Percentiles rank a stretch among this genome's conserved stretches.
Conservation (phyloP, 805 yeast species). For the Yarrowia osloensis region DNA sequence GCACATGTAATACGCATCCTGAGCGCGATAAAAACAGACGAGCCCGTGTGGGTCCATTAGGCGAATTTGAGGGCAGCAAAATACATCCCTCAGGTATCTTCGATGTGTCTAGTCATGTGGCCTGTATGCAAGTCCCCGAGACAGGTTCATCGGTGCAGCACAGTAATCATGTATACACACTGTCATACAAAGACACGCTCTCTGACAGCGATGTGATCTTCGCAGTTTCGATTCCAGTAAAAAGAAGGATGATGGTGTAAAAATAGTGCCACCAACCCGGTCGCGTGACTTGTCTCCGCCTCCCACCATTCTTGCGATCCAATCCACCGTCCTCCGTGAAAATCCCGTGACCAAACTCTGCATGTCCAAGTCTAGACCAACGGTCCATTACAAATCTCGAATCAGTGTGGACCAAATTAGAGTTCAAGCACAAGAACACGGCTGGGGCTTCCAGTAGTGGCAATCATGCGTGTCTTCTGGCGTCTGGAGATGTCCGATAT, state of each 20-base stretch:
- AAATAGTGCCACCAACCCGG: no score
- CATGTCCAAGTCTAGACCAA: conserved; percentile 18
- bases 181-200: not conserved
- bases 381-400: conserved; percentile 8
- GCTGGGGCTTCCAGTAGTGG: conserved; percentile 29
- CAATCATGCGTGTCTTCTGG: not conserved
- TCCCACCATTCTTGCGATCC: no score
- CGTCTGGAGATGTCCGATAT: not conserved
- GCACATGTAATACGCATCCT: not conserved
- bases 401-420: not conserved
- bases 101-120: not conserved
- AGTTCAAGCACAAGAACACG: conserved; percentile 20
- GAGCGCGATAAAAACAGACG: not conserved
- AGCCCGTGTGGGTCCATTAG: not conserved
- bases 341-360: conserved; percentile 15
- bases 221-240: not conserved
- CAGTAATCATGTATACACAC: not conserved
- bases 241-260: no score
- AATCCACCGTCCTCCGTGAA: not conserved
- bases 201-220: not conserved
- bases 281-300: no score
- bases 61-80: not conserved
- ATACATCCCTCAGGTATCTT: not conserved
- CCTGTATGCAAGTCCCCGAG: not conserved
- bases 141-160: not conserved